Percentiles rank a stretch among this genome's conserved stretches.
Evolutionary conservation across 2,329 filamentous ascomycete genomes (phyloP).

Genomic region (Botrytis sinoallii): DNA sequence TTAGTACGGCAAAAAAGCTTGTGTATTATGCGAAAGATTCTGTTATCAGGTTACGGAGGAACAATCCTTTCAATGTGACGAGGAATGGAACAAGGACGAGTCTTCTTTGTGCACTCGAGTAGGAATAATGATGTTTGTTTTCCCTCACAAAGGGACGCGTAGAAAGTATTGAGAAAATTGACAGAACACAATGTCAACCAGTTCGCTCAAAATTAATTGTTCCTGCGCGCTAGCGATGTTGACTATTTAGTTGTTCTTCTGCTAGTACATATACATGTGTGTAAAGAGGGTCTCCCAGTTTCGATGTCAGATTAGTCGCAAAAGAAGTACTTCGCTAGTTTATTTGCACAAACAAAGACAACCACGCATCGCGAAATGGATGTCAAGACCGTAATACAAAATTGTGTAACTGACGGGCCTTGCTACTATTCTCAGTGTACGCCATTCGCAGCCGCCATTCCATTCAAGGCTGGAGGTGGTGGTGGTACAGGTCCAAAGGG

Average conservation of each 20-base stretch:
- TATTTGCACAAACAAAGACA: slow-evolving; percentile 1
- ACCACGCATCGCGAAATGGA: background rate
- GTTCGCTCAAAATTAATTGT: background rate
- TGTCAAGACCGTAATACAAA: slow-evolving; percentile 17
- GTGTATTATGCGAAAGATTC: background rate
- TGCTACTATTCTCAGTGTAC: slow-evolving; percentile 12
- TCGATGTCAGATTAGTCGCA: background rate
- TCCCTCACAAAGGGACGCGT: background rate
- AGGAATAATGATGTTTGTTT: background rate
- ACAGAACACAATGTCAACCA: background rate
- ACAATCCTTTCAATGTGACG: background rate
- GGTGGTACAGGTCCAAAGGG: slow-evolving; percentile 37
- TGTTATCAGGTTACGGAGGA: background rate
- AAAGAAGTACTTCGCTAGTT: background rate
- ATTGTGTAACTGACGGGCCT: slow-evolving; percentile 9
- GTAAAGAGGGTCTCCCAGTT: background rate
- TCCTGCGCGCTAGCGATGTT: background rate
- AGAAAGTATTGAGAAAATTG: background rate
- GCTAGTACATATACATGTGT: slow-evolving; percentile 20
- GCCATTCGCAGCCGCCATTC: slow-evolving; percentile 19
- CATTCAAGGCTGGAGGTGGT: slow-evolving; percentile 33
- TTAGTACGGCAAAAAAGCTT: background rate
- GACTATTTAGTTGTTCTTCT: slow-evolving; percentile 10
- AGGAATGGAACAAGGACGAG: background rate
- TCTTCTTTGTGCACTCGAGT: background rate